Base-by-base conservation (phyloP, 345 rosid genomes). In the Ceriops zippeliana region DNA sequence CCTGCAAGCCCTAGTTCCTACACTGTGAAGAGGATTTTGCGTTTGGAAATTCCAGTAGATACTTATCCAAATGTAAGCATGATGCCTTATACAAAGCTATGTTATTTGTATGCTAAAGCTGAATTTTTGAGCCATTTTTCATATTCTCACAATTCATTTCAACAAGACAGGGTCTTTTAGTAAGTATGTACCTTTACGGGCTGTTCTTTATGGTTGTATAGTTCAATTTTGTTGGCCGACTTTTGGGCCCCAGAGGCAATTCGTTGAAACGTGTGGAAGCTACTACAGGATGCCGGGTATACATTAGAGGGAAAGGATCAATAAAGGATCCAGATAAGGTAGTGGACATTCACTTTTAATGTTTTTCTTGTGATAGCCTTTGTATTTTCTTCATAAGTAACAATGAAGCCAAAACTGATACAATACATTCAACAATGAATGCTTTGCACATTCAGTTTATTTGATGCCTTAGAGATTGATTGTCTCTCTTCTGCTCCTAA, bases 171-270 rank as follows among this genome's bases (percentile, higher is more conserved):
- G 57, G 11, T 32, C 31, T 22, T 56, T 52, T 64, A 19, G 35
- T 27, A 31, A 31, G 53, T 56, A 54, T 30, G 52, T 73, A 49
- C 13, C 61, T 49, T 60, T 30, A 7, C 61, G 60, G 58, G 47
- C 63, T 49, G 28, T 65, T 76, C 53, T 65, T 63, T 63, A 2
- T 73, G 62, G 62, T 73, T 65, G 38, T 62, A 13, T 75, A 91
- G 99, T 95, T 91, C 84, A 95, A 91, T 86, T 95, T 95, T 87
- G 99, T 91, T 38, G 98, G 99, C 52, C 84, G 97, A 66, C 97
- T 95, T 80, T 83, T 95, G 58, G 99, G 99, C 61, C 98, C 99
- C 19, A 85, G 98, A 85, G 99, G 99, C 65, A 95, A 91, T 85
- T 95, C 99, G 3, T 81, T 95, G 75, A 95, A 95, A 82, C 90